Evolutionary conservation across 169 alveolate species (phyloP), one percentile per base, ranked within the genome.

Genomic region (Plasmodium gallinaceum): DNA sequence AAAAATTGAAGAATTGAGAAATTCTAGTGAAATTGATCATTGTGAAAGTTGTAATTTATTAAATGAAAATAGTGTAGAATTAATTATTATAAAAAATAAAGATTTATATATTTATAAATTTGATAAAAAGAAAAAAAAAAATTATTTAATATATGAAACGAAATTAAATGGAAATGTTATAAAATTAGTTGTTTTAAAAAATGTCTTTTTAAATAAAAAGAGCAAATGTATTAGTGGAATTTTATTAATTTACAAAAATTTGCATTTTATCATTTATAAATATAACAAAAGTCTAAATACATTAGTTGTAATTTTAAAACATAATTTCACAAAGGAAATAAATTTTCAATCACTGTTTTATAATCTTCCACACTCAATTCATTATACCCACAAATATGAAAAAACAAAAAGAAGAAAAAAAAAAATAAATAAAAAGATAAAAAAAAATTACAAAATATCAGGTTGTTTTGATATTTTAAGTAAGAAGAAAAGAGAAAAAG

Each of bases 21-120:
- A 57, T n/a, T 39, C 88, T 16, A 76, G 88, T 54, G 88, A 76
- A 24, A 37, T 18, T 20, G 88, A 76, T 57, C 88, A 76, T 39
- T 76, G 74, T 7, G 88, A 62, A 22, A 62, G 75, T 43, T 26
- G 72, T 18, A 76, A 64, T 57, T 69, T 76, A 26, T 43, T 76
- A 37, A 37, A 12, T 12, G 88, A 76, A 62, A 64, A 64, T 7
- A 76, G 88, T 42, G 24, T 76, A 10, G 88, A 76, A 18, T 64
- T 62, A 12, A 39, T 76, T 0, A 9, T 76, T 26, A 42, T 76
- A 42, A 76, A 76, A 51, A 76, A 76, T 64, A 76, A 64, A 76
- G 74, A 76, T 48, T 66, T 76, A 20, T 64, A 66, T 54, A 76
- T 76, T 64, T 76, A 76, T 20, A 43, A 5, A 8, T 76, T 24